Base-by-base conservation (phyloP, 495 filamentous ascomycete species). In the Amorphotheca resinae region DNA sequence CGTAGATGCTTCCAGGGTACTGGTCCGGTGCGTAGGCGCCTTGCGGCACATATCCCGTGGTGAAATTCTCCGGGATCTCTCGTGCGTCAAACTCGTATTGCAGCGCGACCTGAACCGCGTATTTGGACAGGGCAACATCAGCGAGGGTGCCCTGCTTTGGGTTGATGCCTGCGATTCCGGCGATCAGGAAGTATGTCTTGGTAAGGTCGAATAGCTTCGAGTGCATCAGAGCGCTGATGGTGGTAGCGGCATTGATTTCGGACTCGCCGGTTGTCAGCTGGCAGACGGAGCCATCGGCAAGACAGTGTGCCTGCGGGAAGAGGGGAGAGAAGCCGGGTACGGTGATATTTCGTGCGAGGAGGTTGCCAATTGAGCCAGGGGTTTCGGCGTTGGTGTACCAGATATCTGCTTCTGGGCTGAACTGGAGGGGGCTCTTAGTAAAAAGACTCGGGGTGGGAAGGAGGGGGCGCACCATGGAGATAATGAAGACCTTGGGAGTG, bases 41-140 rank as follows among this genome's bases (percentile, higher is more conserved):
- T 51, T 73, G 72, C 0, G 78, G 67, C 17, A 85, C 60, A 50
- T 86, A 87, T 12, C 78, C 76, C 0, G 79, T 81, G 2, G 71
- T 65, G 47, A 69, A 82, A 59, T 78, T 78, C 9, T 46, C 52
- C 2, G 79, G 74, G 31, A 82, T 79, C 58, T 85, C 79, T 9
- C 82, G 74, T 3, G 70, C 66, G 51, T 84, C 80, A 41, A 87
- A 72, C 55, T 85, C 81, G 48, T 84, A 82, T 57, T 86, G 80
- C 38, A 84, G 60, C 0, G 74, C 82, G 1, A 84, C 79, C 46
- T 85, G 82, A 14, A 85, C 66, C 2, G 77, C 74, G 48, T 74
- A 87, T 4, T 70, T 69, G 15, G 76, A 70, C 55, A 87, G 80
- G 1, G 74, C 76, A 11, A 81, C 79, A 22, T 67, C 67, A 33